Evolutionary conservation across 2,329 filamentous ascomycete genomes (phyloP).

Genomic region (Rachicladosporium sp.): DNA sequence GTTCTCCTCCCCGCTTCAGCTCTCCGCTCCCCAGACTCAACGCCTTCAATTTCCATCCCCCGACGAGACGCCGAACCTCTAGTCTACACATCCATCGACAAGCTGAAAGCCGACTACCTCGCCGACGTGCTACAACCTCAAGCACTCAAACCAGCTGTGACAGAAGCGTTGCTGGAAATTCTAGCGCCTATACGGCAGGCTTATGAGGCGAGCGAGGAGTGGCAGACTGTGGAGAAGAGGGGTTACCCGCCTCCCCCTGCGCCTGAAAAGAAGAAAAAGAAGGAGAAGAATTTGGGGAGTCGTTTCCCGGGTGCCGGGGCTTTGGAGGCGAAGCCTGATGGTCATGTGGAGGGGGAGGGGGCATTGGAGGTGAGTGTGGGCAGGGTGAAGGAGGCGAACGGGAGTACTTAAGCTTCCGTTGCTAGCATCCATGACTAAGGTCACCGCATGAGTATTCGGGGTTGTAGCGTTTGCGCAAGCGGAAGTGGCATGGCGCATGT

Average conservation of each 20-base stretch:
- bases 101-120: conserved; percentile 68
- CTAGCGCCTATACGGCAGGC: conserved; percentile 65
- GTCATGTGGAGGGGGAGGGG: conserved; percentile 30
- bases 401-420: conserved; percentile 50
- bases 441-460: too few species aligned
- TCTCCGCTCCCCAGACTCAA: conserved; percentile 39
- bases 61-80: conserved; percentile 58
- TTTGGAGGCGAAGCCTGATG: conserved; percentile 34
- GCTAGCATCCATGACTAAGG: too few species aligned
- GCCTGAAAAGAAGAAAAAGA: conserved; percentile 54
- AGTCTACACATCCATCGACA: conserved; percentile 62
- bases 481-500: too few species aligned
- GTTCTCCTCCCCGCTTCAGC: conserved; percentile 67
- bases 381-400: conserved; percentile 23
- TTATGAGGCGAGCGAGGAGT: conserved; percentile 59
- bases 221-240: conserved; percentile 63
- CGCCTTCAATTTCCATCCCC: conserved; percentile 53
- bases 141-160: conserved; percentile 72
- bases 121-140: conserved; percentile 62
- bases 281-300: conserved; percentile 62
- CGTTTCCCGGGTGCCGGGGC: conserved; percentile 42
- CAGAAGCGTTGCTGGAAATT: conserved; percentile 58
- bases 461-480: too few species aligned
- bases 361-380: conserved; percentile 32
- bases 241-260: conserved; percentile 65